These are phyloP conservation scores for Salvia splendens DNA, from an alignment of 257 asterid genomes.

Conservation along the genomic window DNA sequence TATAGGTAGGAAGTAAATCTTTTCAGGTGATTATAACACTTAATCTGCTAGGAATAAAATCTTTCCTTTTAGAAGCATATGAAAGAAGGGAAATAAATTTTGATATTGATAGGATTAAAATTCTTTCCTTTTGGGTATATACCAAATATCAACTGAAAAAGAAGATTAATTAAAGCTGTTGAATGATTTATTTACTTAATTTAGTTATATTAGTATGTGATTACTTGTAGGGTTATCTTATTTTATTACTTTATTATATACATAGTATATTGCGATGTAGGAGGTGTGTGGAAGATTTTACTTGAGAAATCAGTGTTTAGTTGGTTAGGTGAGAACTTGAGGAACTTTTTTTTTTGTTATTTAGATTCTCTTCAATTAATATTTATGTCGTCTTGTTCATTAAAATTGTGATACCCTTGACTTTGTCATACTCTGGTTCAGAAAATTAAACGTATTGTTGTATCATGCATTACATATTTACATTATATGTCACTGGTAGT, in stretches of 20 bases:
- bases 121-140: not conserved
- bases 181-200: too few relatives aligned
- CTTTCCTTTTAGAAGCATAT: not conserved
- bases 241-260: not conserved
- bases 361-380: too few relatives aligned
- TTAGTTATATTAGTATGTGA: not conserved
- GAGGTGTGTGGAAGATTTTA: not conserved
- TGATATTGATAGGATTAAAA: not conserved
- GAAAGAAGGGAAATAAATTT: not conserved
- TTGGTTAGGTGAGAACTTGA: not conserved
- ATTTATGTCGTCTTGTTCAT: too few relatives aligned
- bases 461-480: too few relatives aligned
- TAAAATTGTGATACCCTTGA: too few relatives aligned
- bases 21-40: constrained; percentile 5
- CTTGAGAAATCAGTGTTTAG: not conserved
- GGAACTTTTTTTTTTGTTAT: not conserved
- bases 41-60: not conserved
- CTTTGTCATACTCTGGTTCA: too few relatives aligned
- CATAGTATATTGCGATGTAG: not conserved
- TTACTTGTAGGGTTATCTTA: constrained; percentile 1
- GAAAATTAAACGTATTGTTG: too few relatives aligned
- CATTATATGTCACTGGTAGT: too few relatives aligned
- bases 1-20: not conserved
- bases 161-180: too few relatives aligned
- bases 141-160: too few relatives aligned